These are phyloP conservation scores for Verticillium nonalfalfae DNA, from an alignment of 2,329 filamentous ascomycete genomes.

Conservation along the genomic window DNA sequence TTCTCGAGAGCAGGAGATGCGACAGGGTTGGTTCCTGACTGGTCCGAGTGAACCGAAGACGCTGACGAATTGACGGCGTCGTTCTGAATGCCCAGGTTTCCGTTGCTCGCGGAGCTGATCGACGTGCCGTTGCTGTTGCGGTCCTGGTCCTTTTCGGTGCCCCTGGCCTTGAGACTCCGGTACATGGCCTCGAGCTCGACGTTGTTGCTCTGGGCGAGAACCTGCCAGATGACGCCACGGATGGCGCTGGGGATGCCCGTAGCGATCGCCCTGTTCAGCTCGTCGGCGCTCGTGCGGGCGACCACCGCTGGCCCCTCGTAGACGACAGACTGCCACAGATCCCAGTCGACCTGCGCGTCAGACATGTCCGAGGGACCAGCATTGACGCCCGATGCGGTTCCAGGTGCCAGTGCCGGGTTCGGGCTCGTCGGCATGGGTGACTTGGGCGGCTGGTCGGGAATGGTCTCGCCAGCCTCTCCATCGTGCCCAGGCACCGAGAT, in stretches of 20 bases:
- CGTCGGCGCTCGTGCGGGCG: slow-evolving; percentile 78
- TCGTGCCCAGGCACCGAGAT: slow-evolving; percentile 12
- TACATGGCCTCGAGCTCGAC: slow-evolving; percentile 86
- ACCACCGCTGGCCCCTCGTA: slow-evolving; percentile 90
- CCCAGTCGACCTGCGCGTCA: slow-evolving; percentile 89
- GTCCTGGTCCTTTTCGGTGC: slow-evolving; percentile 73
- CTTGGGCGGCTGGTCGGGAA: slow-evolving; percentile 6
- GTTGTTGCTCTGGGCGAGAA: slow-evolving; percentile 90
- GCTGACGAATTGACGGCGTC: slow-evolving; percentile 70
- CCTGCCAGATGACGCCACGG: slow-evolving; percentile 98
- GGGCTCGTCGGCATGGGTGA: slow-evolving; percentile 54
- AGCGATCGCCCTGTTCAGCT: slow-evolving; percentile 85
- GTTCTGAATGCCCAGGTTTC: slow-evolving; percentile 52
- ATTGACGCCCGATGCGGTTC: slow-evolving; percentile 76
- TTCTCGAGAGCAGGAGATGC: slow-evolving; percentile 55
- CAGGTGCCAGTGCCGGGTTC: slow-evolving; percentile 69
- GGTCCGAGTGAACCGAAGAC: slow-evolving; percentile 77
- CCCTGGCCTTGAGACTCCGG: slow-evolving; percentile 69
- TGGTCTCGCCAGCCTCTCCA: background rate
- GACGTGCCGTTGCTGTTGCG: slow-evolving; percentile 49
- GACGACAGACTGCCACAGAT: slow-evolving; percentile 93
- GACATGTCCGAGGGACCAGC: slow-evolving; percentile 65
- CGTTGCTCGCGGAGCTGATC: slow-evolving; percentile 45
- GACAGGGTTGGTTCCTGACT: slow-evolving; percentile 54
- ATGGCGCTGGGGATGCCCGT: slow-evolving; percentile 92